phyloP scores from a whole-genome alignment of 768 basidiomycete species.

The Hygrophorus pudorinus region DNA sequence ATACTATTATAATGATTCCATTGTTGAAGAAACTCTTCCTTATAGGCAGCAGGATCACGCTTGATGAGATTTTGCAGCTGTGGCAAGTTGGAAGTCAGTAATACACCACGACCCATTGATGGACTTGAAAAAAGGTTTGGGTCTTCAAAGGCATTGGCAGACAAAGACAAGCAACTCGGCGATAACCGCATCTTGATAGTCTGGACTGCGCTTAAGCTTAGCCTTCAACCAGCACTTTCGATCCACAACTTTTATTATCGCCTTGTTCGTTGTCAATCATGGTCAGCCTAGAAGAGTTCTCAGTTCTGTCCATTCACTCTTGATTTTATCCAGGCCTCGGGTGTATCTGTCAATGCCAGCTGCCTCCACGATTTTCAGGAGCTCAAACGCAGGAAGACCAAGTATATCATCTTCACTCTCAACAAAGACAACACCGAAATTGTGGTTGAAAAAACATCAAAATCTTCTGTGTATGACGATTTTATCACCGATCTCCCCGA shows the following conservation, averaged over 20 bases:
- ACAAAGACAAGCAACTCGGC: too few species aligned
- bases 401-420: constrained; percentile 78
- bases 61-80: constrained; percentile 97
- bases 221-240: too few species aligned
- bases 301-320: constrained; percentile 1
- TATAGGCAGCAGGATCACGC: constrained; percentile 81
- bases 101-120: constrained; percentile 53
- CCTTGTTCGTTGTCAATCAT: background rate
- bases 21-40: constrained; percentile 93
- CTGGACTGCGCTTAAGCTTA: too few species aligned
- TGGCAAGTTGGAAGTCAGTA: constrained; percentile 83
- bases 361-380: constrained; percentile 56
- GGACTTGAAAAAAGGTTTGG: background rate
- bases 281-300: background rate
- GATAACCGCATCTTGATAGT: too few species aligned
- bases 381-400: constrained; percentile 70
- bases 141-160: too few species aligned
- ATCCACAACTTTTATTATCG: too few species aligned
- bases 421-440: constrained; percentile 59
- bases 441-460: constrained; percentile 59
- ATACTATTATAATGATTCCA: constrained; percentile 92
- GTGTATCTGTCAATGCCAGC: constrained; percentile 45
- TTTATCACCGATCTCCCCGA: constrained; percentile 72
- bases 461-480: constrained; percentile 44
- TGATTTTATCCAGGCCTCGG: constrained; percentile 40